These are phyloP conservation scores for Ceratocystis eucalypticola DNA, from an alignment of 2,329 filamentous ascomycete genomes.

Conservation along the genomic window DNA sequence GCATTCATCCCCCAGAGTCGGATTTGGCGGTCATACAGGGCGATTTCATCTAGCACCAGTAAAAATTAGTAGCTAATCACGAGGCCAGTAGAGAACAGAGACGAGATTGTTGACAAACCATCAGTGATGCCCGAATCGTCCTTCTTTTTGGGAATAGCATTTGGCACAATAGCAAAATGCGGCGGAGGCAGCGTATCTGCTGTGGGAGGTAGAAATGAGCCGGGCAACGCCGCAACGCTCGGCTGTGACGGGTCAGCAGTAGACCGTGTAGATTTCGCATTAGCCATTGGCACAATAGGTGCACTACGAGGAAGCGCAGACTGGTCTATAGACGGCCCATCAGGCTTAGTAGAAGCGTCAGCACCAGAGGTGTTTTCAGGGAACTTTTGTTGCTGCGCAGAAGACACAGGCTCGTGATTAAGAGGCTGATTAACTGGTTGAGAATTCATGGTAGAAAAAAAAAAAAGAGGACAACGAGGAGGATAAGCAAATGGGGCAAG, in stretches of 20 bases:
- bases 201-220: neutral
- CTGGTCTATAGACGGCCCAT: neutral
- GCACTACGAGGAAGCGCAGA: neutral
- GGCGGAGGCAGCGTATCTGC: neutral
- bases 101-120: conserved; percentile 5
- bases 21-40: conserved; percentile 93
- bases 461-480: neutral
- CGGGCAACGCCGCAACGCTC: neutral
- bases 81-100: neutral
- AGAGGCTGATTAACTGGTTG: neutral
- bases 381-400: neutral
- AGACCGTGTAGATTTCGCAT: neutral
- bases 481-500: neutral
- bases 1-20: conserved; percentile 93
- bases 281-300: conserved; percentile 2
- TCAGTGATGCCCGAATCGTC: neutral
- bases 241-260: neutral
- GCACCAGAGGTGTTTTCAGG: neutral
- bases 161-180: neutral
- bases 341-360: neutral
- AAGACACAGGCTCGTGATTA: neutral
- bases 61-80: neutral
- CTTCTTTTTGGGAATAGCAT: neutral
- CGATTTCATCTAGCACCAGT: conserved; percentile 66
- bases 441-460: neutral